Conservation (phyloP, 331 rosid species). For the Quercus phellos region DNA sequence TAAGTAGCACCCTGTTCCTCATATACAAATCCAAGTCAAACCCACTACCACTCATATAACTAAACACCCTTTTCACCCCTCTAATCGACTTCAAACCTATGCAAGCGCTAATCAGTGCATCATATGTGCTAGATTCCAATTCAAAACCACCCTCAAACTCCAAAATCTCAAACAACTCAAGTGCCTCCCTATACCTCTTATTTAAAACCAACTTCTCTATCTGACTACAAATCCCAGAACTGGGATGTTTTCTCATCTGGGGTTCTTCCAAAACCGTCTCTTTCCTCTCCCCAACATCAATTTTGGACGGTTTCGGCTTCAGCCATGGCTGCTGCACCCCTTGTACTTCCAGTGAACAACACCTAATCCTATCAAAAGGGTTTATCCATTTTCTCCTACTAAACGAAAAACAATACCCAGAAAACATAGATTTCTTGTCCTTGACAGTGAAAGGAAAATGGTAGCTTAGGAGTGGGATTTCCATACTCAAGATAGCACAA, state of each 20-base stretch:
- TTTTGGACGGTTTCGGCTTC: conserved; percentile 33
- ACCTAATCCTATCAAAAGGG: conserved; percentile 35
- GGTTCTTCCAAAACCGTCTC: conserved; percentile 21
- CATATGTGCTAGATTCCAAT: conserved; percentile 50
- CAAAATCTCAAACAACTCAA: conserved; percentile 78
- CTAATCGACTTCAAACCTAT: conserved; percentile 57
- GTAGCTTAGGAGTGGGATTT: too few species aligned
- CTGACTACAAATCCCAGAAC: conserved; percentile 51
- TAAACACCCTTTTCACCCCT: conserved; percentile 65
- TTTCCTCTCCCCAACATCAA: conserved; percentile 23
- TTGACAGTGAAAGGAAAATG: too few species aligned
- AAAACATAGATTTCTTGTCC: neutral
- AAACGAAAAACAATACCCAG: conserved; percentile 24
- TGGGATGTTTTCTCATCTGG: conserved; percentile 26
- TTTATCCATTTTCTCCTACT: conserved; percentile 28
- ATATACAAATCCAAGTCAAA: conserved; percentile 60
- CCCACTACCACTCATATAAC: conserved; percentile 45
- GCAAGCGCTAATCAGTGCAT: conserved; percentile 69
- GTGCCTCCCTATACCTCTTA: conserved; percentile 48
- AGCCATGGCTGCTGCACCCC: conserved; percentile 37
- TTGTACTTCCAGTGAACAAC: conserved; percentile 42
- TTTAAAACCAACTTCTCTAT: conserved; percentile 68
- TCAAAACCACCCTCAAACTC: conserved; percentile 53
- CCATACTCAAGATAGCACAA: too few species aligned
- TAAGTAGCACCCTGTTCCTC: conserved; percentile 66